Evolutionary conservation across 2,329 filamentous ascomycete species (phyloP).

Genomic region (Fusarium subglutinans): DNA sequence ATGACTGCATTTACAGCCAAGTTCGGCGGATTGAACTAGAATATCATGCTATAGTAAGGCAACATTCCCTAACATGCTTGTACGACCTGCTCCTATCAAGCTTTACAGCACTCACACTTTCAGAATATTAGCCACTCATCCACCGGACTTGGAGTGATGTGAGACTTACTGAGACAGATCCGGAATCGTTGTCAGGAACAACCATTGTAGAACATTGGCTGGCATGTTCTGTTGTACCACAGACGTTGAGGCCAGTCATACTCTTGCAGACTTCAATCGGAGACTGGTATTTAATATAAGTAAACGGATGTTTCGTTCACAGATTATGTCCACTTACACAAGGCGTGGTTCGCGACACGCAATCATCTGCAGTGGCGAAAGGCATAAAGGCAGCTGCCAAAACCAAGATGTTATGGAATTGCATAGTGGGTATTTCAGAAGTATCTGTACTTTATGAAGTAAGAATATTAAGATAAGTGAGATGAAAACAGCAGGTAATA

Average conservation of each 20-base stretch:
- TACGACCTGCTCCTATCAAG: rapidly evolving
- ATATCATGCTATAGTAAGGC: rapidly evolving
- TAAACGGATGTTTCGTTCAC: rapidly evolving
- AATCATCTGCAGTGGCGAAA: background rate
- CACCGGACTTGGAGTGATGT: rapidly evolving
- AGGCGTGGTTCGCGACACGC: background rate
- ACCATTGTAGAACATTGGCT: background rate
- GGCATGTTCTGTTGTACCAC: background rate
- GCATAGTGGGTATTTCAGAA: background rate
- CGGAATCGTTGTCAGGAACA: background rate
- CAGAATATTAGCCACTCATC: rapidly evolving
- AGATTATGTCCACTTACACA: background rate
- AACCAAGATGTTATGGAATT: background rate
- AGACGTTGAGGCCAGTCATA: background rate
- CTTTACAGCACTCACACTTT: background rate
- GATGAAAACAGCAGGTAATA: no score
- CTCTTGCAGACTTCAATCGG: rapidly evolving
- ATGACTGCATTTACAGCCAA: rapidly evolving
- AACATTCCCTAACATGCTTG: rapidly evolving
- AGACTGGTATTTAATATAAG: rapidly evolving
- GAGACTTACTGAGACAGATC: background rate
- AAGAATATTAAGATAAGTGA: no score
- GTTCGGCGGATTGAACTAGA: rapidly evolving
- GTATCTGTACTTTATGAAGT: background rate
- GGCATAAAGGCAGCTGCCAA: background rate